Percentiles rank a stretch among this genome's conserved stretches.
phyloP scores from a whole-genome alignment of 805 yeast species.

The Wickerhamia fluorescens region DNA sequence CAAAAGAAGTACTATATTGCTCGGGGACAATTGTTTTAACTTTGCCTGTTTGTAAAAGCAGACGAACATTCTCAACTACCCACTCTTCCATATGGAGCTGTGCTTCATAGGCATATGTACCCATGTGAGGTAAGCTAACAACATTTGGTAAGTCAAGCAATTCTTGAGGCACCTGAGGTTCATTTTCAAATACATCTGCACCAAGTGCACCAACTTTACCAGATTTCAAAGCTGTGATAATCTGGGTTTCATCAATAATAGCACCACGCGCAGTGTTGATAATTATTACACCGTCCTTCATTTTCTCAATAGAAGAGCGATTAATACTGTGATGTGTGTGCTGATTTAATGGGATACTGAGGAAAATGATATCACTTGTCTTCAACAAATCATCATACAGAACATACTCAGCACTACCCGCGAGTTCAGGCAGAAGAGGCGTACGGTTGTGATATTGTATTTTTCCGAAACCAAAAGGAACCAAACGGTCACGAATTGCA shows the following conservation, averaged over 20 bases:
- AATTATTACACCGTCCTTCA: conserved; percentile 73
- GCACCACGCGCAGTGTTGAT: conserved; percentile 90
- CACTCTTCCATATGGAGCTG: conserved; percentile 73
- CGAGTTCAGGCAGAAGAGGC: conserved; percentile 52
- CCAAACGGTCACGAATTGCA: conserved; percentile 62
- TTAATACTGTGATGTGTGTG: conserved; percentile 66
- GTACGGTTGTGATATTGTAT: conserved; percentile 69
- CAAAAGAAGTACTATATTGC: conserved; percentile 36
- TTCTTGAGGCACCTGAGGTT: conserved; percentile 65
- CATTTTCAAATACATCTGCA: conserved; percentile 69
- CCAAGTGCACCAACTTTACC: conserved; percentile 68
- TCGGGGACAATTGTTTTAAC: conserved; percentile 82
- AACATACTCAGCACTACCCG: conserved; percentile 64
- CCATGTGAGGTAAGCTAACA: conserved; percentile 84
- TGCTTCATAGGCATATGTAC: conserved; percentile 73
- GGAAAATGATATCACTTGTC: conserved; percentile 61
- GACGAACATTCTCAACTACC: conserved; percentile 60
- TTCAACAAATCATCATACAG: conserved; percentile 60
- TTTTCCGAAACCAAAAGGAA: conserved; percentile 70
- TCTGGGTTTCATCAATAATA: conserved; percentile 59
- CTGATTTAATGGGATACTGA: conserved; percentile 72
- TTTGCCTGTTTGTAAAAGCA: conserved; percentile 57
- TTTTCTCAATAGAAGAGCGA: conserved; percentile 49
- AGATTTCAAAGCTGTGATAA: conserved; percentile 47
- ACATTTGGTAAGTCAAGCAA: conserved; percentile 57